These are phyloP conservation scores for Syzygium grande DNA, from an alignment of 345 rosid genomes.

Conservation along the genomic window DNA sequence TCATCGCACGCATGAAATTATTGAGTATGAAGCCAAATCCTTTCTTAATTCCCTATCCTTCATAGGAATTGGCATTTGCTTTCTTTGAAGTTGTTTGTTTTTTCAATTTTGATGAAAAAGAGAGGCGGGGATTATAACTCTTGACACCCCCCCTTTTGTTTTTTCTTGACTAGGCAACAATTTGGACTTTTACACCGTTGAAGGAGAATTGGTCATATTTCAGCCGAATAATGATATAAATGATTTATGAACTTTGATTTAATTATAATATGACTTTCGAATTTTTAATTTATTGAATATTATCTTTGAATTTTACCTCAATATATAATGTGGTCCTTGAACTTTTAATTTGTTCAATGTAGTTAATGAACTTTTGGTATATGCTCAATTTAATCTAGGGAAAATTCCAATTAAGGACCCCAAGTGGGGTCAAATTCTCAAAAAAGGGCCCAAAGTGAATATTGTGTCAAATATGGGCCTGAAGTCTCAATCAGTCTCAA, in stretches of 20 bases:
- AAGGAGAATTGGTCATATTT: not conserved
- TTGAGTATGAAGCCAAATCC: not conserved
- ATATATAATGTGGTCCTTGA: accelerated
- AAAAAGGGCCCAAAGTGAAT: too few relatives aligned
- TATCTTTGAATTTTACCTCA: accelerated
- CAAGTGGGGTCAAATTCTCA: too few relatives aligned
- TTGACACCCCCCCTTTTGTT: not conserved
- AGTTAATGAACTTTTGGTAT: too few relatives aligned
- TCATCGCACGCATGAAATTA: not conserved
- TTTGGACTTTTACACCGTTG: not conserved
- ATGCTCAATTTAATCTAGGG: too few relatives aligned
- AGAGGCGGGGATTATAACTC: not conserved
- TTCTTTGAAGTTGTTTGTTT: not conserved
- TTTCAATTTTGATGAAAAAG: not conserved
- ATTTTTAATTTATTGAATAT: too few relatives aligned
- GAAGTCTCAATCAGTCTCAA: too few relatives aligned
- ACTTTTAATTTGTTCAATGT: too few relatives aligned
- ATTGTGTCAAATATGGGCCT: too few relatives aligned
- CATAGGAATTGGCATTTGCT: not conserved
- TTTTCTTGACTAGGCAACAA: not conserved
- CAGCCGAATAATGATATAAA: accelerated
- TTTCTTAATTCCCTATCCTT: not conserved
- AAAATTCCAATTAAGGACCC: too few relatives aligned
- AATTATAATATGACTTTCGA: accelerated
- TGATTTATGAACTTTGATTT: not conserved